Evolutionary conservation across 768 basidiomycete species (phyloP), one percentile per base, ranked within the genome.

Genomic region (Agaricus blazei): DNA sequence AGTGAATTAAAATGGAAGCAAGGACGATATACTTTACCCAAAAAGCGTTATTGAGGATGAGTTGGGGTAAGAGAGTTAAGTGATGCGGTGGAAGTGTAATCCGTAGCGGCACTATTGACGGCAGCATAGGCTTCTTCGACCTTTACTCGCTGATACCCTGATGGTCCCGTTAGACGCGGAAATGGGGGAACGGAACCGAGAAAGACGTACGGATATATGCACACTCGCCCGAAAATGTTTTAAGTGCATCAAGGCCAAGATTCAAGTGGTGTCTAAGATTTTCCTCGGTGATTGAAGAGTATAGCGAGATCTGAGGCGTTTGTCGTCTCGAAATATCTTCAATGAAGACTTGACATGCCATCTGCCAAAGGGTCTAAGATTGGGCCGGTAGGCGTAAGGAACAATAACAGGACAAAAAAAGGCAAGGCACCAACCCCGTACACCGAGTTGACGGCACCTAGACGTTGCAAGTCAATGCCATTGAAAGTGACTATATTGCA

Each of bases 111-210:
- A 54, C 48, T 59, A 64, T 64, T 73, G 40, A 75, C 73, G 47
- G 71, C 70, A 47, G 68, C 68, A 54, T 71, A 75, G 15, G 76
- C 73, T 58, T 79, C 76, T 60, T 78, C 75, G 45, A 75, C 69
- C 59, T 75, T 76, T 57, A 68, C 70, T 42, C 76, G 65, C 65
- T 79, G 77, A 61, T 76, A 74, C 56, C 71, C 77, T 78, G 58
- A 24, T 12, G 52, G 48, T 11, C 28, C 9, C 28, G 48, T 57
- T 48, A 57, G 52, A 62, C 48, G 38, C 57, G 34, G 27, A 44
- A 45, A 31, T 48, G 49, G 23, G 26, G 23, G 31, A 34, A 29
- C 15, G 31, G 26, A 12, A 56, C 24, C 37, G 49, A 48, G 41
- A 34, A 34, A 46, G 42, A 74, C 78, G 67, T 63, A 79, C 79